Evolutionary conservation across 305 asterid genomes (phyloP).

Genomic region (Solanum aculeatissimum): DNA sequence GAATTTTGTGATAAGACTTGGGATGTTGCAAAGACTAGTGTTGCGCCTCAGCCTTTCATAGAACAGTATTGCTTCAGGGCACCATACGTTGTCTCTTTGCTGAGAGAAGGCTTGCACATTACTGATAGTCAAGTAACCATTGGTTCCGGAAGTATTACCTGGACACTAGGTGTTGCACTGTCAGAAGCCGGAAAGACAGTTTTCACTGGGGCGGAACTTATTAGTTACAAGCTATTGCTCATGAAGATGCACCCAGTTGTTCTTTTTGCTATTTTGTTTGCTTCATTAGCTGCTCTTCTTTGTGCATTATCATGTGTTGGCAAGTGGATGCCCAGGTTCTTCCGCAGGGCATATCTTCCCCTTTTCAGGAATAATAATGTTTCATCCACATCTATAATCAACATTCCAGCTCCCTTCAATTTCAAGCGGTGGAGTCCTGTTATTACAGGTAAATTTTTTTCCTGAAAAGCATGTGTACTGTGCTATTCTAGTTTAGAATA

Average conservation of each 20-base stretch:
- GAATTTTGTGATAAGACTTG: constrained; percentile 52
- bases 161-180: constrained; percentile 71
- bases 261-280: constrained; percentile 17
- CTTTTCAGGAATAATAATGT: constrained; percentile 53
- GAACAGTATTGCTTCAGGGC: constrained; percentile 81
- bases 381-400: constrained; percentile 28
- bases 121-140: constrained; percentile 36
- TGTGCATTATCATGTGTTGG: constrained; percentile 43
- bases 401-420: constrained; percentile 55
- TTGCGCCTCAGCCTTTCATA: constrained; percentile 66
- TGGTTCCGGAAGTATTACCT: constrained; percentile 66
- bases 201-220: constrained; percentile 22
- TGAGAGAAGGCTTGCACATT: constrained; percentile 66
- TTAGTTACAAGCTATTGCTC: constrained; percentile 18
- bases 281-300: constrained; percentile 40
- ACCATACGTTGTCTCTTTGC: constrained; percentile 44
- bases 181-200: constrained; percentile 56
- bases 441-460: constrained; percentile 41
- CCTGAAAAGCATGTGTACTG: not conserved
- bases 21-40: constrained; percentile 45
- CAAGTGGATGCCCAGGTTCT: constrained; percentile 39
- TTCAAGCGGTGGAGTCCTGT: constrained; percentile 91
- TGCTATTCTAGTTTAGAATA: not conserved
- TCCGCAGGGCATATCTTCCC: constrained; percentile 55
- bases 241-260: constrained; percentile 30